Percentiles rank a stretch among this genome's conserved stretches.
Conservation (phyloP, 164 flowering plant species). For the Magnolia changhungtana region DNA sequence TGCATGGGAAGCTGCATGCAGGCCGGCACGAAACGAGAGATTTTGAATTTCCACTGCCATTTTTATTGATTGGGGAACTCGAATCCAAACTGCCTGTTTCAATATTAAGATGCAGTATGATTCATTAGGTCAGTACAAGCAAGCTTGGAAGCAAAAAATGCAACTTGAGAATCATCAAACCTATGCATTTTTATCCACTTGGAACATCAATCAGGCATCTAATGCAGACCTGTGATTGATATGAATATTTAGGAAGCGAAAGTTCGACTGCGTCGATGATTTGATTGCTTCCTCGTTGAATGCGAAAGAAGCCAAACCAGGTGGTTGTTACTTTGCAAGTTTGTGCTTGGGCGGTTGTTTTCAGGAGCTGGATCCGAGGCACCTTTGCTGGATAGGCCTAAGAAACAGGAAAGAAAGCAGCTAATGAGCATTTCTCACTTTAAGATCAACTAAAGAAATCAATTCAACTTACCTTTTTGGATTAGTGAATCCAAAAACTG, state of each 20-base stretch:
- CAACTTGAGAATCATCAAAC: neutral
- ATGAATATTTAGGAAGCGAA: slow-evolving; percentile 72
- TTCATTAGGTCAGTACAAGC: neutral
- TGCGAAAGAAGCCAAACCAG: slow-evolving; percentile 85
- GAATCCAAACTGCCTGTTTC: slow-evolving; percentile 86
- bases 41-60: slow-evolving; percentile 37
- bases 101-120: slow-evolving; percentile 5
- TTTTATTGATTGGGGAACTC: slow-evolving; percentile 68
- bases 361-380: slow-evolving; percentile 20
- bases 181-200: neutral
- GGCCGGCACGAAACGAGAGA: slow-evolving; percentile 68
- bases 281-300: slow-evolving; percentile 54
- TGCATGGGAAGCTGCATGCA: slow-evolving; percentile 95
- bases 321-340: slow-evolving; percentile 80
- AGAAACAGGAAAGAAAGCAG: slow-evolving; percentile 18
- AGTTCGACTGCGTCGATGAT: slow-evolving; percentile 75
- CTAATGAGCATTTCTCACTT: neutral
- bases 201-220: neutral
- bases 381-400: slow-evolving; percentile 69
- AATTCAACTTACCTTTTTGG: too few relatives aligned
- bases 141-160: neutral
- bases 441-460: neutral
- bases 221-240: slow-evolving; percentile 71
- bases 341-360: slow-evolving; percentile 64
- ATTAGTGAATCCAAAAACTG: too few relatives aligned